These are phyloP conservation scores for Colletotrichum sp. DNA, from an alignment of 2,329 filamentous ascomycete species.

Conservation along the genomic window DNA sequence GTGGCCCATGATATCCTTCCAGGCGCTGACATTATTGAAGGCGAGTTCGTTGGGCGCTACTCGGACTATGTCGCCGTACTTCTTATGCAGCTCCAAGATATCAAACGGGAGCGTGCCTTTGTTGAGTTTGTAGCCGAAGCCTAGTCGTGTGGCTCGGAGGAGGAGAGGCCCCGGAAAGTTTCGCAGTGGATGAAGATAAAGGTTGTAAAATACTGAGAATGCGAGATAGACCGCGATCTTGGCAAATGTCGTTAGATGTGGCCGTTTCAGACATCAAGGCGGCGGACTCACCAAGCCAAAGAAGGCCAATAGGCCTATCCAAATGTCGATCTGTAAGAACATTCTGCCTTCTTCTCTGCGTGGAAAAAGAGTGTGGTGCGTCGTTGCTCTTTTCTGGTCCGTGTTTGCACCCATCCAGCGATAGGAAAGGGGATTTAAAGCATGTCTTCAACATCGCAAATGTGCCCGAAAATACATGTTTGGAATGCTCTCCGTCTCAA, in stretches of 20 bases:
- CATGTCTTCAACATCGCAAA: neutral
- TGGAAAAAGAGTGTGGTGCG: neutral
- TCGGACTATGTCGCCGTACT: conserved; percentile 25
- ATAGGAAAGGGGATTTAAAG: neutral
- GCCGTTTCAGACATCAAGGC: neutral
- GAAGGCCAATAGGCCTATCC: neutral
- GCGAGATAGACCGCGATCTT: neutral
- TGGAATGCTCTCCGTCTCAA: neutral
- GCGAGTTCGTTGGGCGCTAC: conserved; percentile 22
- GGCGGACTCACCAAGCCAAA: neutral
- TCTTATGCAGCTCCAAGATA: neutral
- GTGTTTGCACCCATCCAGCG: neutral
- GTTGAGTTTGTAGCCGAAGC: neutral
- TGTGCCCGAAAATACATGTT: neutral
- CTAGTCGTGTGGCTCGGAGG: neutral
- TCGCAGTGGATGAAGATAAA: neutral
- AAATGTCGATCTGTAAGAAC: neutral
- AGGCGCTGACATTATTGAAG: conserved; percentile 14
- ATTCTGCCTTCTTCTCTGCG: neutral
- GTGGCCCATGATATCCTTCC: conserved; percentile 22
- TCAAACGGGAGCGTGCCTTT: neutral
- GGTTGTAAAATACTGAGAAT: neutral
- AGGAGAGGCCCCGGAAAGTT: neutral
- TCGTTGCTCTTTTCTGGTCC: neutral
- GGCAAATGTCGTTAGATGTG: neutral